Evolutionary conservation across 108 stramenopile species (phyloP), one percentile per base, ranked within the genome.

Genomic region (Fragilaria crotonensis): DNA sequence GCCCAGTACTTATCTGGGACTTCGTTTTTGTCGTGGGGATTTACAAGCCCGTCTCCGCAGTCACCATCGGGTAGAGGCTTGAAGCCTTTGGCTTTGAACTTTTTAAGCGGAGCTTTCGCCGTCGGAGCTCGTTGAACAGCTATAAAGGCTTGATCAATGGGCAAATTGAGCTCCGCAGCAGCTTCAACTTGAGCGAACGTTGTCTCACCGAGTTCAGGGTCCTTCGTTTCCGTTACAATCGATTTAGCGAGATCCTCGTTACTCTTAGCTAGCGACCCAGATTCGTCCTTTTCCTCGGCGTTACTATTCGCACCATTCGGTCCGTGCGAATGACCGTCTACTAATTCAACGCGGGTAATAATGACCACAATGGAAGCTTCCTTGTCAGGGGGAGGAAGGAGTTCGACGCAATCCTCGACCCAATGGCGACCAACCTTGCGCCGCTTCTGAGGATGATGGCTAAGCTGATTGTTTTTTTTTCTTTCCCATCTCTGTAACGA

Each of bases 1-100:
- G 83, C 90, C 93, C 93, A 97, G 61, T 96, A 97, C 77, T 97
- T 95, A 62, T 87, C 77, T 41, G 36, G 36, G 14, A 41, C 36
- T 41, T 41, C 36, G 14, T 14, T 41, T 7, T 7, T 11, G 36
- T 41, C 36, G 14, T 41, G 7, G 7, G 36, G 36, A 41, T 41
- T 41, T 7, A 41, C 14, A 41, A 11, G 7, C 14, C 36, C 36
- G 14, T 41, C 36, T 7, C 36, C 36, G 14, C 74, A 76, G 48
- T 84, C 82, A 4, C 82, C 82, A 55, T 78, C 54, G 9, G 82
- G 73, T 20, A 83, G 30, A 18, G 33, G 22, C 22, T 56, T 28
- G 54, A n/a, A 64, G 41, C 52, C 5, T 57, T 54, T 7, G 14
- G 7, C 11, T 41, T 7, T 7, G 14, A 41, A 41, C 14, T 41